These are phyloP conservation scores for Crithidia mellificae DNA, from an alignment of 208 protist genomes.

Conservation along the genomic window DNA sequence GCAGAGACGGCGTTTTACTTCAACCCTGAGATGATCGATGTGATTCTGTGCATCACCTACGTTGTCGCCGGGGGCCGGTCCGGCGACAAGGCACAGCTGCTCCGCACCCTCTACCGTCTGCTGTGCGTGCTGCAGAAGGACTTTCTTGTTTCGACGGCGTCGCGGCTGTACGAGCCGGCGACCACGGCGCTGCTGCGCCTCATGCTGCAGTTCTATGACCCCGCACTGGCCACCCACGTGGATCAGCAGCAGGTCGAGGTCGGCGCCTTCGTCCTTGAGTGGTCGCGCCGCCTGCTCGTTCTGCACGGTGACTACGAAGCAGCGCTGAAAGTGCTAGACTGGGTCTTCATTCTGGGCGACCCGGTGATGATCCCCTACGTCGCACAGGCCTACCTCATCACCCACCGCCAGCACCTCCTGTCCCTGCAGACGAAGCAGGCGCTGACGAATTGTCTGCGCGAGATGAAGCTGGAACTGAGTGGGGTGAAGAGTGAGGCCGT, in stretches of 20 bases:
- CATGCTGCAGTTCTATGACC: slow-evolving; percentile 92
- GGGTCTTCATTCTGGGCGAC: slow-evolving; percentile 75
- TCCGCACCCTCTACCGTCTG: slow-evolving; percentile 26
- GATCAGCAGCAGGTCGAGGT: slow-evolving; percentile 74
- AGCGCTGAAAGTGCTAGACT: slow-evolving; percentile 71
- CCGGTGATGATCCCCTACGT: slow-evolving; percentile 73
- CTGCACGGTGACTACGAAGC: slow-evolving; percentile 35
- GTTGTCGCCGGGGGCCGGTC: slow-evolving; percentile 30
- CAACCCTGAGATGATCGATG: slow-evolving; percentile 40
- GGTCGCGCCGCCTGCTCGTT: slow-evolving; percentile 64
- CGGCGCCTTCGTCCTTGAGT: slow-evolving; percentile 53
- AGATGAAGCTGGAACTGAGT: slow-evolving; percentile 43
- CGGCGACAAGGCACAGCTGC: slow-evolving; percentile 21
- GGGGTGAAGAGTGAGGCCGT: slow-evolving; percentile 38
- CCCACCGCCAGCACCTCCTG: slow-evolving; percentile 57
- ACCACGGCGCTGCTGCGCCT: slow-evolving; percentile 58
- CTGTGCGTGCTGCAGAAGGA: slow-evolving; percentile 37
- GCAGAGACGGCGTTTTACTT: slow-evolving; percentile 48
- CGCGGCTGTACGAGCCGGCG: slow-evolving; percentile 45
- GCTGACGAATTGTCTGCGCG: slow-evolving; percentile 29
- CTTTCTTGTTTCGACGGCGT: slow-evolving; percentile 42
- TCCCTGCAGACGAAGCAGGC: slow-evolving; percentile 33
- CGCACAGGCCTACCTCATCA: slow-evolving; percentile 65
- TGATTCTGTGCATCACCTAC: slow-evolving; percentile 45
- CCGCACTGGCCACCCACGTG: slow-evolving; percentile 74